Evolutionary conservation across 2,329 filamentous ascomycete genomes (phyloP), one percentile per base, ranked within the genome.

Genomic region (Neodidymelliopsis sp.): DNA sequence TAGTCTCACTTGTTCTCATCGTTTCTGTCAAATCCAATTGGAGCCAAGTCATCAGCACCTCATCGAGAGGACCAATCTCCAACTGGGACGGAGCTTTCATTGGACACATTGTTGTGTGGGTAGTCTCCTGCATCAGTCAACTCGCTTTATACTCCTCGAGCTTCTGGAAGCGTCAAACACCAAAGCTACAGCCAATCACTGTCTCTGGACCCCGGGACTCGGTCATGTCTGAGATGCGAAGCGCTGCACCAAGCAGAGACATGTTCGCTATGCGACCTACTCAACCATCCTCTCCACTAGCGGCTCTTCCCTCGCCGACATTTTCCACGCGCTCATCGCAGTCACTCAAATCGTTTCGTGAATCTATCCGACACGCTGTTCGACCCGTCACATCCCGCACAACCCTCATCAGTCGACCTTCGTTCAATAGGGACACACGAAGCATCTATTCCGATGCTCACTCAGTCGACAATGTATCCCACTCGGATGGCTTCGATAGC

Each of bases 401-500:
- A 4, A 71, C 65, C 28, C 52, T 74, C 13, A 65, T 74, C 49
- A 66, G 60, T 30, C 63, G 63, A 9, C 57, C 62, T 27, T 71
- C 69, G 0, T 65, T 63, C 18, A 63, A 40, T n/a, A 60, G 65
- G 35, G 70, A 72, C 24, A 50, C 60, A 12, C 57, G 58, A 20
- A 73, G 71, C 49, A 49, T 71, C 22, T 64, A 74, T 23, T 71
- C 72, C 6, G 66, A 71, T 46, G 54, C 53, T 29, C 57, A 63
- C 31, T 67, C 73, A 4, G 44, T 73, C 16, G 69, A 73, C 30
- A 69, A 65, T n/a, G 52, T 66, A 13, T 68, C 74, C 19, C 74
- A 73, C 23, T 67, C 72, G 2, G 85, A 88, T 53, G 82, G 83
- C 1, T 90, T 91, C 61, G 88, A 90, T 60, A 85, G 81, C 2